phyloP scores from a whole-genome alignment of 1,139 yeast genomes.

The Debaryomyces fabryi region DNA sequence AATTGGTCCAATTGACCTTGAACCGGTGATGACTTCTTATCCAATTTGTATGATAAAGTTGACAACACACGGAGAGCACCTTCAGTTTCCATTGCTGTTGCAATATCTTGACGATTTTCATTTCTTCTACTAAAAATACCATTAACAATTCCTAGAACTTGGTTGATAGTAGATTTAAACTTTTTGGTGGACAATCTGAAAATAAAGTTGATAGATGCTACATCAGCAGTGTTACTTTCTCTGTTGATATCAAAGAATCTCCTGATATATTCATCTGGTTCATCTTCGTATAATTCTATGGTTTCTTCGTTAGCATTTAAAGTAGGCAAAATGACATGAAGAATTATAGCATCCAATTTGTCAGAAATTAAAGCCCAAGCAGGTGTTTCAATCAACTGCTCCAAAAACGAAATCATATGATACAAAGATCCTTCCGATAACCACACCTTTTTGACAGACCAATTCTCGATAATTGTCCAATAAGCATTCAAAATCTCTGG shows the following conservation, averaged over 20 bases:
- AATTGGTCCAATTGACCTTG: constrained; percentile 50
- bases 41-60: constrained; percentile 47
- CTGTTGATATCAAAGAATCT: constrained; percentile 69
- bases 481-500: constrained; percentile 63
- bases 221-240: constrained; percentile 75
- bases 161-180: constrained; percentile 45
- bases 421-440: constrained; percentile 60
- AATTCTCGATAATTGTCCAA: constrained; percentile 60
- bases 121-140: constrained; percentile 51
- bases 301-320: constrained; percentile 57
- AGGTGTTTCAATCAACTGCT: constrained; percentile 58
- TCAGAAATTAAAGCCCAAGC: constrained; percentile 57
- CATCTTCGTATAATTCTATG: constrained; percentile 68
- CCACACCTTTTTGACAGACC: constrained; percentile 63
- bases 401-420: constrained; percentile 66
- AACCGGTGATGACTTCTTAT: constrained; percentile 43
- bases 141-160: constrained; percentile 50
- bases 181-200: constrained; percentile 51
- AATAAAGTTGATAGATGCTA: constrained; percentile 79
- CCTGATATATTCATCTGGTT: constrained; percentile 73
- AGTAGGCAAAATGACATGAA: constrained; percentile 65
- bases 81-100: constrained; percentile 46
- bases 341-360: constrained; percentile 59
- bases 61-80: constrained; percentile 55
- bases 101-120: constrained; percentile 31